Percentiles rank a stretch among this genome's conserved stretches.
phyloP scores from a whole-genome alignment of 2,329 filamentous ascomycete species.

The Nothophoma quercina region DNA sequence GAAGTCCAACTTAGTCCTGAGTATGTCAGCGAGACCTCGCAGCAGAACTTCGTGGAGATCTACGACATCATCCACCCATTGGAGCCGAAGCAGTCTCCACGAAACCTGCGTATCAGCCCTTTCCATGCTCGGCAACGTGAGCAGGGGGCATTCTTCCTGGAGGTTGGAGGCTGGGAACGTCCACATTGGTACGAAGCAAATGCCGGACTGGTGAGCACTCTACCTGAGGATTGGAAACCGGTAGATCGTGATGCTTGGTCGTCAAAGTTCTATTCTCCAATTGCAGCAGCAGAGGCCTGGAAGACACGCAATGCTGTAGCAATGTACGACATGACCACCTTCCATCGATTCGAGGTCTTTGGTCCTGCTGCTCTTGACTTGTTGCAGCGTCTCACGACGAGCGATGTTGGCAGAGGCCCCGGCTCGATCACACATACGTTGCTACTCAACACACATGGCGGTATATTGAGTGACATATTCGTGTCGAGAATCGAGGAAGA shows the following conservation, averaged over 20 bases:
- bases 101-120: conserved; percentile 66
- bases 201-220: conserved; percentile 56
- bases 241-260: conserved; percentile 67
- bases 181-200: conserved; percentile 70
- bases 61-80: conserved; percentile 71
- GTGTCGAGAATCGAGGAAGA: conserved; percentile 61
- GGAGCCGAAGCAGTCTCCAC: conserved; percentile 64
- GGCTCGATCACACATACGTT: conserved; percentile 65
- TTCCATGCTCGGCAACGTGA: conserved; percentile 64
- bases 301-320: conserved; percentile 69
- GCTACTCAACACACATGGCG: conserved; percentile 61
- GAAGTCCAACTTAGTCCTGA: conserved; percentile 64
- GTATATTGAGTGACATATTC: conserved; percentile 65
- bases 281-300: conserved; percentile 68
- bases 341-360: conserved; percentile 64
- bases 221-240: conserved; percentile 64
- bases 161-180: conserved; percentile 67
- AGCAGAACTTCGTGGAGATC: conserved; percentile 69
- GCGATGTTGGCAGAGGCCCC: conserved; percentile 56
- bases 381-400: conserved; percentile 62
- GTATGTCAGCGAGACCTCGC: conserved; percentile 66
- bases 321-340: conserved; percentile 69
- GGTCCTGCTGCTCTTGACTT: conserved; percentile 65
- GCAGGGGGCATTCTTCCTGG: conserved; percentile 67
- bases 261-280: conserved; percentile 63